Evolutionary conservation across 2,329 filamentous ascomycete genomes (phyloP).

Genomic region (Colletotrichum tamarilloi): DNA sequence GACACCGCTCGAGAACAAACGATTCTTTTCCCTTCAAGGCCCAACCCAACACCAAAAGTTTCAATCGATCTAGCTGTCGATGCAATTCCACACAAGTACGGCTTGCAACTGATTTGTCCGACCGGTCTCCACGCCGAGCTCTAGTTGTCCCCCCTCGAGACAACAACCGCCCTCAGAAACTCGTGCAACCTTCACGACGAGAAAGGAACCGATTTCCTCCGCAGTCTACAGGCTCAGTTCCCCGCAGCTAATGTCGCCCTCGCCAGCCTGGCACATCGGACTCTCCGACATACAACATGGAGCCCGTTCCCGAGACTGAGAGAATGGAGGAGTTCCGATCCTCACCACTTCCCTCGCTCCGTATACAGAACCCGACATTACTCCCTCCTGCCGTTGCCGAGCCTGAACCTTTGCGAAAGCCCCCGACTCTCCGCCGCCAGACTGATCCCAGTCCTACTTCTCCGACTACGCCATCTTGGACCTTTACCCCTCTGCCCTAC

Average conservation of each 20-base stretch:
- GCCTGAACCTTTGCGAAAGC: conserved; percentile 60
- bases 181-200: not conserved
- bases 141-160: not conserved
- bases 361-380: conserved; percentile 52
- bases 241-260: conserved; percentile 31
- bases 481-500: conserved; percentile 62
- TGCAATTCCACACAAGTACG: not conserved
- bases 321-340: conserved; percentile 74
- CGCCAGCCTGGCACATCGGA: conserved; percentile 27
- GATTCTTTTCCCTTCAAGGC: not conserved
- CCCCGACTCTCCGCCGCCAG: conserved; percentile 65
- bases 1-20: not conserved
- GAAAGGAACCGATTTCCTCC: not conserved
- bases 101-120: not conserved
- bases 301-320: conserved; percentile 76
- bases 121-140: not conserved
- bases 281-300: conserved; percentile 58
- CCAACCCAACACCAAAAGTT: not conserved
- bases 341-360: conserved; percentile 65
- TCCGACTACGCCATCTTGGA: conserved; percentile 63
- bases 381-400: conserved; percentile 48
- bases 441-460: conserved; percentile 68
- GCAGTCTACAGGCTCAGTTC: not conserved
- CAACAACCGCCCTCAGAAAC: not conserved
- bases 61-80: not conserved